These are phyloP conservation scores for Tetragonia tetragonoides DNA, from an alignment of 148 eudicot species.

Conservation along the genomic window DNA sequence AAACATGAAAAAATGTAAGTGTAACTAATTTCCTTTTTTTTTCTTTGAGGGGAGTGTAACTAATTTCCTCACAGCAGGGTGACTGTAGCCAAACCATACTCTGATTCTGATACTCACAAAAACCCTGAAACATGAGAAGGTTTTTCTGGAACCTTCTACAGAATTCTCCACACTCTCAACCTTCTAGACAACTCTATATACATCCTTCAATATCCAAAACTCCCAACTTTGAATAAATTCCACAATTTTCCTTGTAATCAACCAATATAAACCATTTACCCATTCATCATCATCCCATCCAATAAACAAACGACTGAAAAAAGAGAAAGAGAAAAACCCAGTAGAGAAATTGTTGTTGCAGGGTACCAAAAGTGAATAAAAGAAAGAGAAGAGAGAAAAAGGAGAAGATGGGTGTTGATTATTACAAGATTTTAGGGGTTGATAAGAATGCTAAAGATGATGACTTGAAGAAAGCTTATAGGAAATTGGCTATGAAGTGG, in stretches of 20 bases:
- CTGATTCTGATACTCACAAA: no score
- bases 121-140: background rate
- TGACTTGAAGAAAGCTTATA: constrained; percentile 66
- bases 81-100: no score
- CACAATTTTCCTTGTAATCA: background rate
- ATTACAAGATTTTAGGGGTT: constrained; percentile 52
- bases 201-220: background rate
- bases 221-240: background rate
- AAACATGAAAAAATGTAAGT: no score
- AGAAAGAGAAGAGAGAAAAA: constrained; percentile 20
- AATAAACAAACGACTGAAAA: background rate
- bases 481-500: constrained; percentile 63
- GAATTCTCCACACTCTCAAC: constrained; percentile 11
- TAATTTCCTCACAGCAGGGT: no score
- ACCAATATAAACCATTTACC: background rate
- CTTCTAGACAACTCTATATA: constrained; percentile 29
- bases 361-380: constrained; percentile 23
- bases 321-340: background rate
- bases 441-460: constrained; percentile 55
- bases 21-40: no score
- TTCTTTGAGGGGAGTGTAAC: no score
- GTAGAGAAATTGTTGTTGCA: background rate
- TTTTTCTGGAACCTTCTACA: constrained; percentile 30
- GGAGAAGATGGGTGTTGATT: constrained; percentile 56
- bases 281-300: no score